Percentiles rank a stretch among this genome's conserved stretches.
phyloP scores from a whole-genome alignment of 176 grass and related monocot genomes.

The Avena sativa region DNA sequence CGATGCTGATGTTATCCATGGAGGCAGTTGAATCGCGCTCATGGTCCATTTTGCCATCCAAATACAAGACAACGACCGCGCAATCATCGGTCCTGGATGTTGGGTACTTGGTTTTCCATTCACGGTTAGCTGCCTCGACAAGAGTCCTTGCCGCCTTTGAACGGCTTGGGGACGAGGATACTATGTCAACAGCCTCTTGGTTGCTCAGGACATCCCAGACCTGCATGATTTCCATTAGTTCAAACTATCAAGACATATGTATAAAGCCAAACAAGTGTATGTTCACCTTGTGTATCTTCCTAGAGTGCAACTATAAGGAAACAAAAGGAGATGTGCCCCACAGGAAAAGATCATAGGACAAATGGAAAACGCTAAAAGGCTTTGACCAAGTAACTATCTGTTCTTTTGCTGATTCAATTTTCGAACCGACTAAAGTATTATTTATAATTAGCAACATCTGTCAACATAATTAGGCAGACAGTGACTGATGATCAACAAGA shows the following conservation, averaged over 20 bases:
- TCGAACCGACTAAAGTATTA: neutral
- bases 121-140: conserved; percentile 77
- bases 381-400: conserved; percentile 34
- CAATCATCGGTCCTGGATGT: conserved; percentile 91
- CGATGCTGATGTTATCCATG: conserved; percentile 59
- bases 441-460: conserved; percentile 4
- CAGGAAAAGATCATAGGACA: conserved; percentile 35
- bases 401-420: conserved; percentile 37
- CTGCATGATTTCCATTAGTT: conserved; percentile 52
- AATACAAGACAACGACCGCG: conserved; percentile 82
- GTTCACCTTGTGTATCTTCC: conserved; percentile 1
- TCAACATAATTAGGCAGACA: conserved; percentile 35
- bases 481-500: conserved; percentile 23
- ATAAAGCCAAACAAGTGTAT: conserved; percentile 12
- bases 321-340: conserved; percentile 2
- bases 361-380: neutral
- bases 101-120: conserved; percentile 96
- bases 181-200: conserved; percentile 87
- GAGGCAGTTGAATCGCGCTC: conserved; percentile 59
- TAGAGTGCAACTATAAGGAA: conserved; percentile 28
- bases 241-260: conserved; percentile 14
- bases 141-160: conserved; percentile 68
- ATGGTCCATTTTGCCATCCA: conserved; percentile 77
- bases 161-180: conserved; percentile 68
- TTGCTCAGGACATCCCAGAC: conserved; percentile 99